Conservation (phyloP, 495 filamentous ascomycete genomes). For the Xylaria longipes region DNA sequence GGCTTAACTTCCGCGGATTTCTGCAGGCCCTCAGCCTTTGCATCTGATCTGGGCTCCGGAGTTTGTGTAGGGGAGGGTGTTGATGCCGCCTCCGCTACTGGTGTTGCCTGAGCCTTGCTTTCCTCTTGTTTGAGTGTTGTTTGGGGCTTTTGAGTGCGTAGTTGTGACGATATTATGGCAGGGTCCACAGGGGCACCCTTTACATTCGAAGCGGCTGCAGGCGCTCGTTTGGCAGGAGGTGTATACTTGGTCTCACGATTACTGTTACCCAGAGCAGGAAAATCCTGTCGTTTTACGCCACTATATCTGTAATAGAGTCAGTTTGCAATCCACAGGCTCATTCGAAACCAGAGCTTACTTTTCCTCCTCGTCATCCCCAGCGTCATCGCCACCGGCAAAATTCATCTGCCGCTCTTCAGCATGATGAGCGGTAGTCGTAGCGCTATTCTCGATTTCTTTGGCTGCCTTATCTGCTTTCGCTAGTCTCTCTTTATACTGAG, state of each 20-base stretch:
- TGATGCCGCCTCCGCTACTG: conserved; percentile 40
- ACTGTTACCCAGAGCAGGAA: conserved; percentile 64
- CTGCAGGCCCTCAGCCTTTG: conserved; percentile 38
- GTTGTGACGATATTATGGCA: conserved; percentile 79
- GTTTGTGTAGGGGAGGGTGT: conserved; percentile 37
- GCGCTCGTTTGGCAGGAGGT: conserved; percentile 82
- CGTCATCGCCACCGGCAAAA: conserved; percentile 59
- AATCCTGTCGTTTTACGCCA: conserved; percentile 80
- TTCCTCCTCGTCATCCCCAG: conserved; percentile 78
- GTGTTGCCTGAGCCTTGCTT: conserved; percentile 39
- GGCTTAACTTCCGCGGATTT: conserved; percentile 45
- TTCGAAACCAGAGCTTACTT: conserved; percentile 64
- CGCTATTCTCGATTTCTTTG: conserved; percentile 81
- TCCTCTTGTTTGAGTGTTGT: conserved; percentile 54
- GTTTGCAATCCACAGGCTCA: conserved; percentile 20
- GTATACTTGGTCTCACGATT: conserved; percentile 79
- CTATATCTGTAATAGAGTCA: conserved; percentile 72
- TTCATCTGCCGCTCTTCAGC: conserved; percentile 85
- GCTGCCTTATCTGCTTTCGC: conserved; percentile 83
- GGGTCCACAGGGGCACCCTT: conserved; percentile 78
- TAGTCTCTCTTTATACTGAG: conserved; percentile 75
- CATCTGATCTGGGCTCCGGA: conserved; percentile 32
- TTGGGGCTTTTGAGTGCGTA: conserved; percentile 58
- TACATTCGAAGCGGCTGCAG: conserved; percentile 73
- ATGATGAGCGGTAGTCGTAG: conserved; percentile 75